Evolutionary conservation across 1,139 yeast genomes (phyloP).

Genomic region (Magnusiomyces magnusii): DNA sequence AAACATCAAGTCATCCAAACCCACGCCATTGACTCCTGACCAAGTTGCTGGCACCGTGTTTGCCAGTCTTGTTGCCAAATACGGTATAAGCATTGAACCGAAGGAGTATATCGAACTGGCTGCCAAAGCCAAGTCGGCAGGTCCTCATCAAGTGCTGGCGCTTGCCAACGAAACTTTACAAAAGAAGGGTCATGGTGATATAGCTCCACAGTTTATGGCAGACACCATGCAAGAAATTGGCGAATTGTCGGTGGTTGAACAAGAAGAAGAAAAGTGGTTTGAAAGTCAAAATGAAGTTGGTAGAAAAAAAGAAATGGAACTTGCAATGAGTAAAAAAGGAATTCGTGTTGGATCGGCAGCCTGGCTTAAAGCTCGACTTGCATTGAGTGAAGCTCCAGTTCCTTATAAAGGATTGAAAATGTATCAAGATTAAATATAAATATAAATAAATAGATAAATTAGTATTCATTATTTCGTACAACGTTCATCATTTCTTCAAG

Average conservation of each 20-base stretch:
- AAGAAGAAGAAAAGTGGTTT: constrained; percentile 12
- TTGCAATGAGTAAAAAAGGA: too few relatives aligned
- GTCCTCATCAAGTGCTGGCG: constrained; percentile 12
- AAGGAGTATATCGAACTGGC: constrained; percentile 22
- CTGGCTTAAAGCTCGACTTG: constrained; percentile 28
- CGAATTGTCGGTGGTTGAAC: constrained; percentile 10
- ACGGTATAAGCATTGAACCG: constrained; percentile 40
- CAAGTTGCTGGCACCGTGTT: constrained; percentile 20
- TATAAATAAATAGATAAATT: constrained; percentile 17
- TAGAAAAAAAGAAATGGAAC: too few relatives aligned
- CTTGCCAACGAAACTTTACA: constrained; percentile 4
- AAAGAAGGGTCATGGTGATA: constrained; percentile 16
- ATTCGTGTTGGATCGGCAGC: constrained; percentile 23
- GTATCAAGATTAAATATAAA: constrained; percentile 28
- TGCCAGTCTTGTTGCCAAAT: constrained; percentile 61
- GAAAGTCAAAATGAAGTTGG: too few relatives aligned
- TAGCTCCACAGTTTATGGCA: constrained; percentile 17
- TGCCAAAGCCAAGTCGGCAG: constrained; percentile 17
- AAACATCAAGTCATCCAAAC: constrained; percentile 56
- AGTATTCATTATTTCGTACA: constrained; percentile 8
- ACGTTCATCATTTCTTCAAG: constrained; percentile 35
- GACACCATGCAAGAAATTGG: constrained; percentile 16
- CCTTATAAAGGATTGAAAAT: constrained; percentile 29
- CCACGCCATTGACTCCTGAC: constrained; percentile 23
- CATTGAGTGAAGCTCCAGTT: constrained; percentile 30